Percentiles rank a stretch among this genome's conserved stretches.
Evolutionary conservation across 225 moss, liverwort and hornwort species (phyloP).

Genomic region (Lunularia cruciata): DNA sequence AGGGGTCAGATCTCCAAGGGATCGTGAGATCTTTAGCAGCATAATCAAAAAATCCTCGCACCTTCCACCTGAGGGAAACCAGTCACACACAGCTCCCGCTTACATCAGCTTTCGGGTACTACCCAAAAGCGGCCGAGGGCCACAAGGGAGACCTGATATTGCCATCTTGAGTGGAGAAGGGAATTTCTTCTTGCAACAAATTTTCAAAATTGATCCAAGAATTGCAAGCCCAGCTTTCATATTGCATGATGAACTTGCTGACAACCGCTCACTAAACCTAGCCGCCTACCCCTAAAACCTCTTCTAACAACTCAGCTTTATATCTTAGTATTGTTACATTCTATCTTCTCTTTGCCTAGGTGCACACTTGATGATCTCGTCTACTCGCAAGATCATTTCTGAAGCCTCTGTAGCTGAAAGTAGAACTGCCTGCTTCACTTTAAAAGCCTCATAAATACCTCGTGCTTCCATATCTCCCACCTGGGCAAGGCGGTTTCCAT

Average conservation of each 20-base stretch:
- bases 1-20: slow-evolving; percentile 2
- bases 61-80: not conserved
- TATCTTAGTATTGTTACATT: slow-evolving; percentile 48
- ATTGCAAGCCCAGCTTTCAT: not conserved
- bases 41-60: not conserved
- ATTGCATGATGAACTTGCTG: not conserved
- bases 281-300: slow-evolving; percentile 13
- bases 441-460: slow-evolving; percentile 92
- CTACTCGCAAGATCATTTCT: slow-evolving; percentile 98
- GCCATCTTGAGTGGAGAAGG: not conserved
- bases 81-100: not conserved
- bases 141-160: not conserved
- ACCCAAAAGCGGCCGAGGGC: not conserved
- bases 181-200: not conserved
- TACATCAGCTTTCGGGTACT: not conserved
- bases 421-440: slow-evolving; percentile 93
- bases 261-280: not conserved
- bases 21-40: not conserved
- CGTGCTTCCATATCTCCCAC: slow-evolving; percentile 94
- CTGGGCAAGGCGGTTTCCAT: slow-evolving; percentile 36
- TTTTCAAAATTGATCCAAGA: not conserved
- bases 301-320: slow-evolving; percentile 2
- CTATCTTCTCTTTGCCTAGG: slow-evolving; percentile 94
- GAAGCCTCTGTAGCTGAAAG: slow-evolving; percentile 89
- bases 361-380: slow-evolving; percentile 98